Evolutionary conservation across 164 flowering plant species (phyloP).

Genomic region (Macadamia tetraphylla): DNA sequence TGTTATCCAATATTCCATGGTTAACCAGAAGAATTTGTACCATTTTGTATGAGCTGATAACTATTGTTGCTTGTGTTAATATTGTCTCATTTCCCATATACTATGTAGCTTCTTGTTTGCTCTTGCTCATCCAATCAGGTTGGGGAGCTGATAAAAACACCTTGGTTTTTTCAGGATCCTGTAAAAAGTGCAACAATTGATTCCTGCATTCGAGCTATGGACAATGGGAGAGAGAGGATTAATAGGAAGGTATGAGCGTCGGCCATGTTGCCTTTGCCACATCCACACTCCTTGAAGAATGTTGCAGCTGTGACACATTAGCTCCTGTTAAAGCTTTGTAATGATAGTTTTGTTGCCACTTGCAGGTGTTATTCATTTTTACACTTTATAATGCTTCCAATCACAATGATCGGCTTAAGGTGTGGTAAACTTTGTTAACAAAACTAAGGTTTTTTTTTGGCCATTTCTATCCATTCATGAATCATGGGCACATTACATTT

Average conservation of each 20-base stretch:
- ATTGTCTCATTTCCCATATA: background rate
- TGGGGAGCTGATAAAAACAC: background rate
- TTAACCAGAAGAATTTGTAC: background rate
- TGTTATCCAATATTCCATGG: background rate
- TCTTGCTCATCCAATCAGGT: background rate
- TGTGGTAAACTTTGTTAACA: slow-evolving; percentile 12
- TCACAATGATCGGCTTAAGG: slow-evolving; percentile 78
- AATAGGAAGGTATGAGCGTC: slow-evolving; percentile 52
- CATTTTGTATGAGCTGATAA: background rate
- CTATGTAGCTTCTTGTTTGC: background rate
- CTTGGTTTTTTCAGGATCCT: slow-evolving; percentile 48
- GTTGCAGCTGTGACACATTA: background rate
- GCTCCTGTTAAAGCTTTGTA: background rate
- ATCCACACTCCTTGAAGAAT: background rate
- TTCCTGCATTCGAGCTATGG: slow-evolving; percentile 72
- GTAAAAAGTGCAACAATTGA: slow-evolving; percentile 63
- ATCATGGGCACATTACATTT: slow-evolving; percentile 6
- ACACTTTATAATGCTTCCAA: slow-evolving; percentile 68
- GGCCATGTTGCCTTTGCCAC: background rate
- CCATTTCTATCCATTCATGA: background rate
- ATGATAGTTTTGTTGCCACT: slow-evolving; percentile 7
- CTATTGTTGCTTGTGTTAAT: background rate
- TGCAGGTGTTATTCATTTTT: slow-evolving; percentile 82
- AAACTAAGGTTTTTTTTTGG: background rate
- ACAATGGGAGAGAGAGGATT: slow-evolving; percentile 78